These are phyloP conservation scores for Aureobasidium sp. DNA, from an alignment of 2,329 filamentous ascomycete genomes.

Conservation along the genomic window DNA sequence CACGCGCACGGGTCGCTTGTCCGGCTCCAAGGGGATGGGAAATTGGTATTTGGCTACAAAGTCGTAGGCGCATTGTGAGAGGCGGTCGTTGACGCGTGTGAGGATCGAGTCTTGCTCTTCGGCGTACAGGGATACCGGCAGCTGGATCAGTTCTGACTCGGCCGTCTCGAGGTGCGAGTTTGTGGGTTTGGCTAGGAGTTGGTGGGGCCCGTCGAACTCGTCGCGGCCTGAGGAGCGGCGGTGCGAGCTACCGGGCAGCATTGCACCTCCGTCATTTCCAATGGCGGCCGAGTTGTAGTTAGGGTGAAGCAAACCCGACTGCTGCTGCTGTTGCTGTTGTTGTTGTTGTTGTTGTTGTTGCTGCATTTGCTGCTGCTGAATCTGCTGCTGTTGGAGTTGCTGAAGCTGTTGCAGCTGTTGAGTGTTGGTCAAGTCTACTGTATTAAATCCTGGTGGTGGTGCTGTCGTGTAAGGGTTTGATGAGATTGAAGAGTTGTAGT, in stretches of 20 bases:
- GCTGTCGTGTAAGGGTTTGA: constrained; percentile 13
- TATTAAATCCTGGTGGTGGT: constrained; percentile 14
- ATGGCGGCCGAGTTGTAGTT: constrained; percentile 10
- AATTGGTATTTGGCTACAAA: constrained; percentile 90
- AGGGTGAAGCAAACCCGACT: constrained; percentile 4
- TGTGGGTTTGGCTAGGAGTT: constrained; percentile 68
- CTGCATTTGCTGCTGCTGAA: not conserved
- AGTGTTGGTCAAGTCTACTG: constrained; percentile 3
- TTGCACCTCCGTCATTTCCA: not conserved
- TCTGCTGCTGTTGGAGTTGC: not conserved
- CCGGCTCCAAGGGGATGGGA: constrained; percentile 73
- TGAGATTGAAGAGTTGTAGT: constrained; percentile 9
- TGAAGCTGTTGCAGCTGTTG: constrained; percentile 7
- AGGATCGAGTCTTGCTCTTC: constrained; percentile 81
- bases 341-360: not conserved
- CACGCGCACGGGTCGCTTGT: constrained; percentile 69
- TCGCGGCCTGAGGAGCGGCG: constrained; percentile 73
- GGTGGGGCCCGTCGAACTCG: constrained; percentile 83
- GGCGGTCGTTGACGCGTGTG: constrained; percentile 71
- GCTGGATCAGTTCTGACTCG: constrained; percentile 71
- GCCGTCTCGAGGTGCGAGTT: constrained; percentile 66
- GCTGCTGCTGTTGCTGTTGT: constrained; percentile 1
- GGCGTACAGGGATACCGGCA: constrained; percentile 74
- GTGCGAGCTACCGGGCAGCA: constrained; percentile 36
- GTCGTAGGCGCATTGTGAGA: constrained; percentile 81